A percentile compares a stretch with the other conserved stretches of the same genome.
Evolutionary conservation across 495 filamentous ascomycete species (phyloP).

Genomic region (Penicillium waksmanii): DNA sequence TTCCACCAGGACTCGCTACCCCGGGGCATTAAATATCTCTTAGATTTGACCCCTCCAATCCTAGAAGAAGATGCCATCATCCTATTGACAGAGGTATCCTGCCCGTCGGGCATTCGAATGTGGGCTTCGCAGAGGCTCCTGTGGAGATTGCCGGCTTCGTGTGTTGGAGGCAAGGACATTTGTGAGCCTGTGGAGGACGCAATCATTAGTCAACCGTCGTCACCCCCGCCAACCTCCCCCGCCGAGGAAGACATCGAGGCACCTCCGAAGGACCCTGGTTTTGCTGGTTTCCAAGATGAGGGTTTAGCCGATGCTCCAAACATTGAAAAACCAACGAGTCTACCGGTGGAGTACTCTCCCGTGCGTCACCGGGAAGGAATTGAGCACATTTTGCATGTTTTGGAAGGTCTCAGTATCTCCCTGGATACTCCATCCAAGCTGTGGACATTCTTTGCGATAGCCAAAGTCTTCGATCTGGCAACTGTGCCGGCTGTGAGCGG

Average conservation of each 20-base stretch:
- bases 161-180: constrained; percentile 44
- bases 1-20: constrained; percentile 36
- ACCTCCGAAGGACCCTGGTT: neutral
- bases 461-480: constrained; percentile 58
- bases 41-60: constrained; percentile 64
- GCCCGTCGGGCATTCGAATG: constrained; percentile 52
- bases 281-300: neutral
- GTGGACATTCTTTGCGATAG: constrained; percentile 64
- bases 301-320: neutral
- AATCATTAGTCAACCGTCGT: neutral
- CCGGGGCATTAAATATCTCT: constrained; percentile 53
- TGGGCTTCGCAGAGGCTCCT: constrained; percentile 45
- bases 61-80: constrained; percentile 63
- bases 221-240: neutral
- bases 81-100: constrained; percentile 59
- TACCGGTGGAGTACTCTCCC: constrained; percentile 59
- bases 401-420: constrained; percentile 51
- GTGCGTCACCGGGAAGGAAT: constrained; percentile 64
- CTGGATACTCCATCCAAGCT: constrained; percentile 69
- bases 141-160: constrained; percentile 49
- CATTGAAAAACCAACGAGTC: neutral
- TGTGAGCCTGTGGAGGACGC: constrained; percentile 5
- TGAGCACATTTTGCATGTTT: constrained; percentile 56
- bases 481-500: constrained; percentile 34
- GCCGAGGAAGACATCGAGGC: neutral